Evolutionary conservation across 1,139 yeast genomes (phyloP), one percentile per base, ranked within the genome.

Genomic region (Hemisphaericaspora subhashii): DNA sequence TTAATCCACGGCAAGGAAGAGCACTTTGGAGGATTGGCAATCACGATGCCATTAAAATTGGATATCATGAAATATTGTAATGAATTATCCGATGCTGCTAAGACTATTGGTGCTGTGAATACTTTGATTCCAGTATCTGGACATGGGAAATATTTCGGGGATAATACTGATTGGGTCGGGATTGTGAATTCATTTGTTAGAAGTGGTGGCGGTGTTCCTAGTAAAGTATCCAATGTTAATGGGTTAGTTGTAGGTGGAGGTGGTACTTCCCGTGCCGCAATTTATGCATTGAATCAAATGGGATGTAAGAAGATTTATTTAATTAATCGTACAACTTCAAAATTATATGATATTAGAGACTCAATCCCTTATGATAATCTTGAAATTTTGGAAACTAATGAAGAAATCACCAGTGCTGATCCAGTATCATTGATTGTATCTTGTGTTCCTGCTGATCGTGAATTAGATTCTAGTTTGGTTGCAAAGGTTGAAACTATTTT

Each of bases 151-250:
- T 75, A 83, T 39, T 62, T 66, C 40, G 98, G 98, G 45, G 94
- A 87, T 53, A 94, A 94, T 65, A 94, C 99, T 33, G 99, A 94
- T 62, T 92, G 96, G 96, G 67, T 82, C 40, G 99, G 98, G 16
- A 86, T 94, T 50, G 73, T 72, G 35, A 76, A 83, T 47, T 79
- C 96, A 1, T 80, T 88, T 52, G 57, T 66, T 31, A 63, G 74
- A 43, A 72, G 74, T 42, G 27, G 27, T 24, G 39, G 41, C n/a
- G 92, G 92, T 9, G 81, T 81, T 24, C 79, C 86, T 25, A 33
- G 25, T 7, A 22, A 8, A 20, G 22, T 25, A 12, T 45, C 57
- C 12, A 50, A 58, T 5, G 61, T 71, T 14, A 69, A 73, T 41
- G 94, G 89, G 31, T 68, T 92, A 45, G 84, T 92, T 38, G 71